These are phyloP conservation scores for Cydonia oblonga DNA, from an alignment of 331 rosid genomes.

Conservation along the genomic window DNA sequence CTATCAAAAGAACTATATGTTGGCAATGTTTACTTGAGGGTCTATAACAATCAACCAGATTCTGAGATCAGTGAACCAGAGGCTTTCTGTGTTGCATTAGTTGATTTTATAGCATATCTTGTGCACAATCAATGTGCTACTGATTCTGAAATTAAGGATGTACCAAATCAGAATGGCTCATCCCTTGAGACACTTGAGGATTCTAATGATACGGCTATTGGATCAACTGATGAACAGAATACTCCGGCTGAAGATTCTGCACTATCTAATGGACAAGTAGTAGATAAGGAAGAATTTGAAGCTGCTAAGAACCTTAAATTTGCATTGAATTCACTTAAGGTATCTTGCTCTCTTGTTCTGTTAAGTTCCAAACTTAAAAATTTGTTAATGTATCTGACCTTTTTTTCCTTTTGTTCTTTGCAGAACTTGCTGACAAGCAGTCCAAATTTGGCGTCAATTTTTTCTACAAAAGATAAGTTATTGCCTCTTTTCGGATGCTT, in stretches of 20 bases:
- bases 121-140: constrained; percentile 41
- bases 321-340: constrained; percentile 83
- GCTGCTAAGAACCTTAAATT: constrained; percentile 60
- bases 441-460: constrained; percentile 89
- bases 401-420: constrained; percentile 19
- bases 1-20: constrained; percentile 75
- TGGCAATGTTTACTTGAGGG: constrained; percentile 97
- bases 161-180: constrained; percentile 23
- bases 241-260: constrained; percentile 29
- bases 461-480: constrained; percentile 83
- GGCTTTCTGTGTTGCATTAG: constrained; percentile 72
- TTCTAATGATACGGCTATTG: constrained; percentile 27
- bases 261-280: constrained; percentile 42
- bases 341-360: constrained; percentile 25
- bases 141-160: constrained; percentile 35
- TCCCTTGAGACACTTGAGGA: constrained; percentile 36
- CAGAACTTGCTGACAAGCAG: constrained; percentile 82
- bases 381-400: constrained; percentile 4
- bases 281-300: constrained; percentile 56
- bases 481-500: constrained; percentile 96
- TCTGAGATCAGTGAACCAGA: constrained; percentile 89
- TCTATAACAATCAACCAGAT: constrained; percentile 93
- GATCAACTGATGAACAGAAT: constrained; percentile 27
- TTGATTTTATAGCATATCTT: constrained; percentile 66
- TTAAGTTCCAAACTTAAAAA: constrained; percentile 17